phyloP scores from a whole-genome alignment of 352 stramenopile species.

The Globisporangium middletonii region DNA sequence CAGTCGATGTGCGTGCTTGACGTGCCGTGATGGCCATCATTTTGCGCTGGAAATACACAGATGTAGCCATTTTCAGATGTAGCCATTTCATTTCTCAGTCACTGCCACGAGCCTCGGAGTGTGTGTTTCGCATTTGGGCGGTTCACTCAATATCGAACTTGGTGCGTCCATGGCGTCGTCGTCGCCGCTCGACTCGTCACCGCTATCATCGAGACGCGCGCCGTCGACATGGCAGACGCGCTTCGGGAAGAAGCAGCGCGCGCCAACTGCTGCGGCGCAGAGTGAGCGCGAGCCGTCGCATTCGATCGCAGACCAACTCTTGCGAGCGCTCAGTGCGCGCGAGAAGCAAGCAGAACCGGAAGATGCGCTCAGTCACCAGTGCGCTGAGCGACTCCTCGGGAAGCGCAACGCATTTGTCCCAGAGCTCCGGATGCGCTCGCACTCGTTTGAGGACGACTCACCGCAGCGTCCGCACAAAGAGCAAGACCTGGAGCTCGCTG shows the following conservation, averaged over 20 bases:
- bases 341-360: conserved; percentile 17
- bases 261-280: background rate
- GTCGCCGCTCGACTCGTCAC: conserved; percentile 16
- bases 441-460: background rate
- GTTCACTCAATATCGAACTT: too few species aligned
- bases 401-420: conserved; percentile 45
- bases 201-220: conserved; percentile 7
- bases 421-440: conserved; percentile 10
- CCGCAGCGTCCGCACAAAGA: background rate
- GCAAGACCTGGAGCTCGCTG: background rate
- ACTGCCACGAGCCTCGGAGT: too few species aligned
- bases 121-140: too few species aligned
- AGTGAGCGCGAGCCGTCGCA: conserved; percentile 5
- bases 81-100: background rate
- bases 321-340: conserved; percentile 23
- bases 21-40: too few species aligned
- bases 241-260: conserved; percentile 37
- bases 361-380: conserved; percentile 34
- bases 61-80: conserved; percentile 4
- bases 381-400: conserved; percentile 46
- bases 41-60: too few species aligned
- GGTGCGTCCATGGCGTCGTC: background rate
- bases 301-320: conserved; percentile 34
- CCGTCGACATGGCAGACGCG: conserved; percentile 55
- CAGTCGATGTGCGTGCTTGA: background rate